phyloP scores from a whole-genome alignment of 2,329 filamentous ascomycete species.

The Decorospora gaudefroyi region DNA sequence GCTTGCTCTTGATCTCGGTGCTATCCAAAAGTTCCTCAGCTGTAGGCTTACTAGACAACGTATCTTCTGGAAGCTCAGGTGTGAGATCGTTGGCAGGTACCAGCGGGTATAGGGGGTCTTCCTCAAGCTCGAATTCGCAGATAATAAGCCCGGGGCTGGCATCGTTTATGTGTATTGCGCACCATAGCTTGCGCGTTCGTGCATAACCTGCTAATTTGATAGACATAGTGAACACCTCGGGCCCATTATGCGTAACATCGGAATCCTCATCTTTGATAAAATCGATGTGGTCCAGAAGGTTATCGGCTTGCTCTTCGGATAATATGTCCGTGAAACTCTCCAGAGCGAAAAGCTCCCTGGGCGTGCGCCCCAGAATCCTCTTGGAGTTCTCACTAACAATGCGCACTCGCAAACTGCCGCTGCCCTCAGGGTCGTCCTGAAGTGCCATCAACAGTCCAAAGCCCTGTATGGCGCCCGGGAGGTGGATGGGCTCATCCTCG shows the following conservation, averaged over 20 bases:
- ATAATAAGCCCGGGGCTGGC: conserved; percentile 69
- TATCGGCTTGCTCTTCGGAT: conserved; percentile 80
- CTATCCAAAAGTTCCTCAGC: conserved; percentile 74
- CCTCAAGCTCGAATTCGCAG: conserved; percentile 86
- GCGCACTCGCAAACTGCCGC: conserved; percentile 66
- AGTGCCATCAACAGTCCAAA: conserved; percentile 80
- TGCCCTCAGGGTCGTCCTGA: conserved; percentile 67
- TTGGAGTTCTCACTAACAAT: conserved; percentile 82
- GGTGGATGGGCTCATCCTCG: conserved; percentile 89
- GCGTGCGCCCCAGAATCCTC: conserved; percentile 74
- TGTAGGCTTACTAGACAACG: conserved; percentile 72
- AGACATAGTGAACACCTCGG: conserved; percentile 82
- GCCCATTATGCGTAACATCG: conserved; percentile 74
- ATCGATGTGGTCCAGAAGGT: conserved; percentile 81
- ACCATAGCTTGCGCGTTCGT: conserved; percentile 75
- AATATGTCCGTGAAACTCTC: conserved; percentile 81
- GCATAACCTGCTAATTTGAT: conserved; percentile 61
- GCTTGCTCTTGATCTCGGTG: conserved; percentile 74
- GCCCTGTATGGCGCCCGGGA: conserved; percentile 78
- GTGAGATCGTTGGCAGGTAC: conserved; percentile 62
- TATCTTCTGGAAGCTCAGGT: conserved; percentile 71
- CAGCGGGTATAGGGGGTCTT: conserved; percentile 71
- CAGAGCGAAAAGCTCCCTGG: conserved; percentile 73
- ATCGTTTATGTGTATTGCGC: conserved; percentile 77
- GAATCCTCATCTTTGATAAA: conserved; percentile 83